Conservation (phyloP, 2,329 filamentous ascomycete species). For the Teratosphaeria pseudoeucalypti region DNA sequence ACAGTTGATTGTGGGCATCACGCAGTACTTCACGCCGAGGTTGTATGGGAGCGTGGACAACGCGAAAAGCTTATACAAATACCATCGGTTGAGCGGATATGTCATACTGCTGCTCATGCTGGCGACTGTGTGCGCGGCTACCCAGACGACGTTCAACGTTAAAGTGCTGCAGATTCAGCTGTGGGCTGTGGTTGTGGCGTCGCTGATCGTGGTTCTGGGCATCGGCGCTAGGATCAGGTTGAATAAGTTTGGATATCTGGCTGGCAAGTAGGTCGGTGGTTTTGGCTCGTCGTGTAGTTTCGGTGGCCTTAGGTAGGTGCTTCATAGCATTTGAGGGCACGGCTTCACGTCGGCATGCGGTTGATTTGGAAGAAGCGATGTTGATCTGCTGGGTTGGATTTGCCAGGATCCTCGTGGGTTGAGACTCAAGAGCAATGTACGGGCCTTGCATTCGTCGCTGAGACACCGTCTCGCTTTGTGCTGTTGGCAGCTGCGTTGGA, state of each 20-base stretch:
- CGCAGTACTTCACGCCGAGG: conserved; percentile 65
- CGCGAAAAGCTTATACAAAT: conserved; percentile 81
- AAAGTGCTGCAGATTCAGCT: conserved; percentile 60
- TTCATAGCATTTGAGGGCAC: background rate
- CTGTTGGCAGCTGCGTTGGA: no score
- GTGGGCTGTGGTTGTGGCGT: conserved; percentile 62
- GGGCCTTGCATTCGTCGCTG: no score
- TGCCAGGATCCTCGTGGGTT: no score
- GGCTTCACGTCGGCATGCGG: background rate
- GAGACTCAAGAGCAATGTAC: no score
- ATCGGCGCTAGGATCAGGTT: conserved; percentile 70
- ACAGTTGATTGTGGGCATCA: conserved; percentile 71
- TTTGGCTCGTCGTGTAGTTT: background rate
- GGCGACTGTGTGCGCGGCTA: conserved; percentile 64
- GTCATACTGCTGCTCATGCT: conserved; percentile 58
- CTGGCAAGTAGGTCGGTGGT: conserved; percentile 15
- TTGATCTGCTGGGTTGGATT: no score
- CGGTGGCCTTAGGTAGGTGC: no score
- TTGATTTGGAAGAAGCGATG: background rate
- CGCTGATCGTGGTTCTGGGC: conserved; percentile 57
- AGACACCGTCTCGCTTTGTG: no score
- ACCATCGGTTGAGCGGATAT: conserved; percentile 74
- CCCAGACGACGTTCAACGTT: conserved; percentile 63
- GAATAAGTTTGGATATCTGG: conserved; percentile 60
- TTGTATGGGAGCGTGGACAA: conserved; percentile 70